Evolutionary conservation across 139 green algal species (phyloP).

Genomic region (Chlamydomonas eustigma): DNA sequence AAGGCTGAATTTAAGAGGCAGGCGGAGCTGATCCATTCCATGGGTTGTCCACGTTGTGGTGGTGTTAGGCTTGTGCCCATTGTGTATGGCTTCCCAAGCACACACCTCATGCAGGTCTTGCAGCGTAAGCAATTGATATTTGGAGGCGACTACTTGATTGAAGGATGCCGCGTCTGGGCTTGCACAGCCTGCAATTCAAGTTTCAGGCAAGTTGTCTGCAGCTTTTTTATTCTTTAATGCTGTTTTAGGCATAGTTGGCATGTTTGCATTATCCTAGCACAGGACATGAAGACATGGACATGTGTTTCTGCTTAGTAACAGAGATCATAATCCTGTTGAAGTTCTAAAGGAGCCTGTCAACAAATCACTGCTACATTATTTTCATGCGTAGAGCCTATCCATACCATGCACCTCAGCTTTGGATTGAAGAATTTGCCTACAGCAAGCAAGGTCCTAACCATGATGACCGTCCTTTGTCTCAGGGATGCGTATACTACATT

Average conservation of each 20-base stretch:
- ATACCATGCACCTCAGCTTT: neutral
- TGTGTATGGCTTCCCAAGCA: constrained; percentile 45
- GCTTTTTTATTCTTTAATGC: too few relatives aligned
- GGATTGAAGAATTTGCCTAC: neutral
- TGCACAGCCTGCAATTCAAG: constrained; percentile 25
- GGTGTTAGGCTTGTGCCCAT: constrained; percentile 26
- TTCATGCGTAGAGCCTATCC: constrained; percentile 10
- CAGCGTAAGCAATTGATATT: constrained; percentile 27
- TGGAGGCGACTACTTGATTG: constrained; percentile 48
- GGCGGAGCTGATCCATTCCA: too few relatives aligned
- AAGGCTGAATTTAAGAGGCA: too few relatives aligned
- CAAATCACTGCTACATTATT: too few relatives aligned
- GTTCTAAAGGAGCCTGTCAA: neutral
- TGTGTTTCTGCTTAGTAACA: neutral
- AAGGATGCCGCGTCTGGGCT: constrained; percentile 39
- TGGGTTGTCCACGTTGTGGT: constrained; percentile 43
- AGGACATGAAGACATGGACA: neutral
- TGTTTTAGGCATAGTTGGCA: too few relatives aligned
- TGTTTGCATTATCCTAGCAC: neutral
- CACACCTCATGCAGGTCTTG: constrained; percentile 28
- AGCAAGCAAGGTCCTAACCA: too few relatives aligned
- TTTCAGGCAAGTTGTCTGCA: constrained; percentile 6
- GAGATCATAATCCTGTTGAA: neutral
- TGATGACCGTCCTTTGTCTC: too few relatives aligned
- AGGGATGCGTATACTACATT: too few relatives aligned